A percentile compares a stretch with the other conserved stretches of the same genome.
Conservation (phyloP, 2,329 filamentous ascomycete species). For the Cladosporium velox region DNA sequence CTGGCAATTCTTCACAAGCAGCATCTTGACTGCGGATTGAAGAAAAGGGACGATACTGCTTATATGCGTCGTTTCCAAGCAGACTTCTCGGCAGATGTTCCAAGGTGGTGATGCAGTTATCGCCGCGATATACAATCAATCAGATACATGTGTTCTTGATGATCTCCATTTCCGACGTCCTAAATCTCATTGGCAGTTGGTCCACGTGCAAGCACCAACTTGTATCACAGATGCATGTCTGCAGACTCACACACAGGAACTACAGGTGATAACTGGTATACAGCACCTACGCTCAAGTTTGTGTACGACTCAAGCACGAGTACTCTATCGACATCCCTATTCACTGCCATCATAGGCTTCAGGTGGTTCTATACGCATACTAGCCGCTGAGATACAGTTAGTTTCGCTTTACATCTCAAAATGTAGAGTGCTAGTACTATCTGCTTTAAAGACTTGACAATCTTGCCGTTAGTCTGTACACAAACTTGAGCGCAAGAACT, state of each 20-base stretch:
- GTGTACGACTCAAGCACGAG: too few species aligned
- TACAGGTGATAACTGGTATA: neutral
- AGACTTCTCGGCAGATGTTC: conserved; percentile 5
- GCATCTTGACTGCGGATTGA: conserved; percentile 10
- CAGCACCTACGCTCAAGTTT: too few species aligned
- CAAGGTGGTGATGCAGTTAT: neutral
- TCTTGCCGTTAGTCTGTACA: too few species aligned
- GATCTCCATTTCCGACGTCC: neutral
- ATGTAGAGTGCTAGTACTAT: too few species aligned
- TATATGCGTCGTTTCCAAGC: conserved; percentile 8
- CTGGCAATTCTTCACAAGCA: conserved; percentile 7
- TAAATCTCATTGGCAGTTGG: neutral
- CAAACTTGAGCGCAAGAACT: too few species aligned
- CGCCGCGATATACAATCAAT: neutral
- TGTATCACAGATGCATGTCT: neutral
- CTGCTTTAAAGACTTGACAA: too few species aligned
- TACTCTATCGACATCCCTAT: too few species aligned
- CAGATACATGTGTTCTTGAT: neutral
- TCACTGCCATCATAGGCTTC: too few species aligned
- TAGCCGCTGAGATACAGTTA: too few species aligned
- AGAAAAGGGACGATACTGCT: conserved; percentile 11
- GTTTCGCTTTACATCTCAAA: too few species aligned
- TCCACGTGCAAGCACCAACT: neutral
- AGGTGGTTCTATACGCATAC: too few species aligned
- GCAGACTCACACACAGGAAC: neutral